Evolutionary conservation across 148 eudicot genomes (phyloP).

Genomic region (Camellia japonica): DNA sequence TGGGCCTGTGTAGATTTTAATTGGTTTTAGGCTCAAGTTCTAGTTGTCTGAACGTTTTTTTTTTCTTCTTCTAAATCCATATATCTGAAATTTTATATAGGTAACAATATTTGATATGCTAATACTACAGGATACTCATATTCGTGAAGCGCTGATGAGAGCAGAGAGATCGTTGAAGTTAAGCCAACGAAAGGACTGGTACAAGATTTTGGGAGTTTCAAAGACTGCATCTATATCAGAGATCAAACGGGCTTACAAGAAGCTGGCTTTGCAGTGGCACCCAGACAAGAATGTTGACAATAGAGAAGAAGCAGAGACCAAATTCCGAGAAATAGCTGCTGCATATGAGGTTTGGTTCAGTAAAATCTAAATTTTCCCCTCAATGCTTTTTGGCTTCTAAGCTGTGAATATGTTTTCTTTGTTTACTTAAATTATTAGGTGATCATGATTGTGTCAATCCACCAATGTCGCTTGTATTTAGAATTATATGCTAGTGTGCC

Average conservation of each 20-base stretch:
- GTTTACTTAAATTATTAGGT: not conserved
- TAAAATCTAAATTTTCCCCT: too few species aligned
- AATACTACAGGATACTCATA: slow-evolving; percentile 60
- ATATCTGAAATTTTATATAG: not conserved
- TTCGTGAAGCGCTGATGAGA: slow-evolving; percentile 64
- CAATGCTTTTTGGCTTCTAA: not conserved
- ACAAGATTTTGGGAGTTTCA: slow-evolving; percentile 85
- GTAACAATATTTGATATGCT: slow-evolving; percentile 5
- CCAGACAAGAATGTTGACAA: slow-evolving; percentile 93
- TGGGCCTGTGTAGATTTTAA: not conserved
- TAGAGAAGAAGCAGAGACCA: slow-evolving; percentile 86
- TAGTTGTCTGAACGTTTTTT: not conserved
- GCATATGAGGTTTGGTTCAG: slow-evolving; percentile 74
- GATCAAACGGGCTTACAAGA: slow-evolving; percentile 84
- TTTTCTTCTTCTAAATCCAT: not conserved
- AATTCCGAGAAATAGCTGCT: slow-evolving; percentile 90
- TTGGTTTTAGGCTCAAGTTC: not conserved
- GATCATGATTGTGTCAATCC: not conserved
- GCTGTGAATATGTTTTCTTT: not conserved
- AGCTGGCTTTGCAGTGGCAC: slow-evolving; percentile 92
- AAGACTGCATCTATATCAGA: slow-evolving; percentile 70
- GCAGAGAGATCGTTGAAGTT: slow-evolving; percentile 85
- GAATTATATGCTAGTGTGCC: not conserved
- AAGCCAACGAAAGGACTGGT: slow-evolving; percentile 97
- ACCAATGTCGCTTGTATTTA: not conserved